Base-by-base conservation (phyloP, 129 eudicot genomes). In the Chrysanthemum seticuspe region DNA sequence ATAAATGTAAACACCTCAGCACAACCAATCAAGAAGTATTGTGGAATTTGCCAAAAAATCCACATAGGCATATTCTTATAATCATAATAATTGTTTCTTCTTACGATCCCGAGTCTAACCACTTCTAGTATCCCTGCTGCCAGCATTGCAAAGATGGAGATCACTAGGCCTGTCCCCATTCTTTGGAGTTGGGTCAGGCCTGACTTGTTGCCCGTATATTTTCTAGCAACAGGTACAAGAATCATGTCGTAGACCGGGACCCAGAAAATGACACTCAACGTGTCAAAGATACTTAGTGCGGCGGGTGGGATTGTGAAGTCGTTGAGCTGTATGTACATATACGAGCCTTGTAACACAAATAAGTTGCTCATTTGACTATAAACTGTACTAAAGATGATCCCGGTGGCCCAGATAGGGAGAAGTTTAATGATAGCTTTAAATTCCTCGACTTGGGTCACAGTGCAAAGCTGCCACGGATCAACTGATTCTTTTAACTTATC, bases 401-500 rank as follows among this genome's bases (percentile, higher is more conserved):
- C 93, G 0, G 97, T 78, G 13, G 97, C 97, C 96, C 91, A 88
- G 3, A 91, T 77, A 0, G 96, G 97, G 15, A 91, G 84, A 23
- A 91, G 44, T 13, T 87, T 77, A 31, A 91, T 75, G 18, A 91
- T 66, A 1, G 87, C 63, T 73, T 91, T 91, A 19, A 91, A 79
- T 75, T 88, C 97, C 67, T 91, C 97, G 5, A 91, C 90, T 62
- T 91, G 97, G 10, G 97, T 88, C 47, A 88, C 87, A 2, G 93
- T 88, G 82, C 93, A 91, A 67, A 91, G 87, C 50, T 82, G 78
- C 96, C 97, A 91, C 6, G 87, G 76, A n/a, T 81, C 68, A 7
- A 59, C 56, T 0, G 82, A 62, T 40, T 62, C 90, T 70, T 79
- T 80, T 45, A 14, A 13, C 1, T 23, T 56, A 66, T 90, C 97